Evolutionary conservation across 305 asterid genomes (phyloP).

Genomic region (Ajuga reptans): DNA sequence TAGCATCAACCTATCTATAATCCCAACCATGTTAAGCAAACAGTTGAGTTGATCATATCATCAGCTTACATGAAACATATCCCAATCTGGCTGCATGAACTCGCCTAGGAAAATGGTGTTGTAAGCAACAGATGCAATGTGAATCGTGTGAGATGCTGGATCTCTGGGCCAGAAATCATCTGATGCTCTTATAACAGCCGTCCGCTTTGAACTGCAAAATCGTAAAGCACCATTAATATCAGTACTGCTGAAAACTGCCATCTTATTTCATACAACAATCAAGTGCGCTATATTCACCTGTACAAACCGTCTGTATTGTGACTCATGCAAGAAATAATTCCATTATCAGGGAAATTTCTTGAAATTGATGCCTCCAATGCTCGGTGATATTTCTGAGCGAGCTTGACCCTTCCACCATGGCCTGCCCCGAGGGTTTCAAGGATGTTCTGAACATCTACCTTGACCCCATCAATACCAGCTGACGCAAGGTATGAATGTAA

Average conservation of each 20-base stretch:
- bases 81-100: constrained; percentile 99
- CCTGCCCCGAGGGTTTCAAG: constrained; percentile 93
- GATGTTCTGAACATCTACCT: constrained; percentile 87
- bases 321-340: constrained; percentile 89
- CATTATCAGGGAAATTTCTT: constrained; percentile 71
- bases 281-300: constrained; percentile 35
- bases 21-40: background rate
- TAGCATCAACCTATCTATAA: background rate
- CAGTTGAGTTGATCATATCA: background rate
- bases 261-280: background rate
- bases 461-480: constrained; percentile 80
- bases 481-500: constrained; percentile 78
- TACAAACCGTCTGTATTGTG: constrained; percentile 82
- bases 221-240: background rate
- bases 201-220: constrained; percentile 49
- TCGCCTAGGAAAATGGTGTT: constrained; percentile 82
- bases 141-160: constrained; percentile 92
- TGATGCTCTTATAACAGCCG: constrained; percentile 78
- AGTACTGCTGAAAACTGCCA: background rate
- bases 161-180: constrained; percentile 89
- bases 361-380: constrained; percentile 77
- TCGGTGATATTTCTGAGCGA: constrained; percentile 69
- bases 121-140: constrained; percentile 93
- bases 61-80: constrained; percentile 83
- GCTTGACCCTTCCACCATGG: constrained; percentile 80